Conservation (phyloP, 495 filamentous ascomycete species). For the Aspergillus wentii region DNA sequence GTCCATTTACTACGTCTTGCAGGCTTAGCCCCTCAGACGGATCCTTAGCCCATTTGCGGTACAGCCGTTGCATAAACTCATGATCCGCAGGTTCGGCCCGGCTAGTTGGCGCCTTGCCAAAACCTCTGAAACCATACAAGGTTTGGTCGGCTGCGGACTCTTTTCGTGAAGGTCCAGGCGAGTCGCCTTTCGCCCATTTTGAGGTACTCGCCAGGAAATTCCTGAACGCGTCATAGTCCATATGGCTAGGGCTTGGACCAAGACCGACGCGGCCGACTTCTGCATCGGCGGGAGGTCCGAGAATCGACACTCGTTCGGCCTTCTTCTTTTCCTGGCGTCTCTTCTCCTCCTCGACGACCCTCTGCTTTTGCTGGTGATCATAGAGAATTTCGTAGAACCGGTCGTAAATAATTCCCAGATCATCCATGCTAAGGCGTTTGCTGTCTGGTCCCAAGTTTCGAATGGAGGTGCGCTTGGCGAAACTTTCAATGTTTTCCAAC, state of each 20-base stretch:
- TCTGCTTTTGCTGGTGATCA: slow-evolving; percentile 78
- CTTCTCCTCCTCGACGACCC: slow-evolving; percentile 67
- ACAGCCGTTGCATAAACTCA: slow-evolving; percentile 89
- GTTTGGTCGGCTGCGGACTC: slow-evolving; percentile 49
- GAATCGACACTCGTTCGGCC: slow-evolving; percentile 42
- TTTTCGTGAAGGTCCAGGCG: slow-evolving; percentile 54
- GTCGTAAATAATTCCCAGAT: slow-evolving; percentile 86
- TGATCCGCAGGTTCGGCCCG: slow-evolving; percentile 83
- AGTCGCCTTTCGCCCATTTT: slow-evolving; percentile 87
- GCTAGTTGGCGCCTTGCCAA: slow-evolving; percentile 51
- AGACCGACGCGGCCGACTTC: slow-evolving; percentile 77
- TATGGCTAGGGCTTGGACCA: slow-evolving; percentile 79
- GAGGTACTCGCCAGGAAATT: slow-evolving; percentile 87
- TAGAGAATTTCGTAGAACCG: slow-evolving; percentile 88
- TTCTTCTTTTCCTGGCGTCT: slow-evolving; percentile 54
- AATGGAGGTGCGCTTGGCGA: slow-evolving; percentile 94
- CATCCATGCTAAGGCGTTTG: slow-evolving; percentile 78
- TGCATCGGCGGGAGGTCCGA: slow-evolving; percentile 32
- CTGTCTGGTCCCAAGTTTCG: slow-evolving; percentile 93
- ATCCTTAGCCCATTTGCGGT: slow-evolving; percentile 80
- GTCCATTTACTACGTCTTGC: slow-evolving; percentile 84
- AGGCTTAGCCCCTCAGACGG: slow-evolving; percentile 70
- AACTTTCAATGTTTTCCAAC: slow-evolving; percentile 89
- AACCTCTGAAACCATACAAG: slow-evolving; percentile 42
- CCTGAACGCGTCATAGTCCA: slow-evolving; percentile 95